Evolutionary conservation across 2,329 filamentous ascomycete species (phyloP), one percentile per base, ranked within the genome.

Genomic region (Amylocarpus encephaloides): DNA sequence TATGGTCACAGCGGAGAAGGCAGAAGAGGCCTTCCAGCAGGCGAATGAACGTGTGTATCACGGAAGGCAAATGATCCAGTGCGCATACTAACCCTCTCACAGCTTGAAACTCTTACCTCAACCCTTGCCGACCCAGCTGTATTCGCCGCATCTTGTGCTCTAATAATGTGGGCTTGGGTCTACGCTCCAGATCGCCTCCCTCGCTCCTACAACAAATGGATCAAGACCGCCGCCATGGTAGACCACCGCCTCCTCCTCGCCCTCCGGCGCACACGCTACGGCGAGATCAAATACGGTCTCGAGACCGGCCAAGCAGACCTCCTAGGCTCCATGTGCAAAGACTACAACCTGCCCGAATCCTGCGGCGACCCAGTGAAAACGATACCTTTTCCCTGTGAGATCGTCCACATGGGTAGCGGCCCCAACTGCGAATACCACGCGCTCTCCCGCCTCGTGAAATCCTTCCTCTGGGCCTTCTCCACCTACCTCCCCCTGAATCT

Each of bases 161-260:
- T 88, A 34, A 83, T 94, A 58, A 95, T 94, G 89, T 92, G 87
- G 85, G 79, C 87, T 15, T 95, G 87, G 86, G 84, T 94, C 65
- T 95, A 92, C 70, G 67, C 73, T 9, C 87, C 88, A 0, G 74
- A 79, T 33, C 76, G 79, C 16, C 75, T 95, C 1, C 89, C 89
- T 2, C 75, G 71, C 26, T 76, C 83, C 36, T 94, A 94, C 70
- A 84, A 82, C 61, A 84, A 82, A 64, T 94, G 89, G 88, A 93
- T 95, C 59, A 80, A 77, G 36, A 82, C 83, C 18, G 86, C 85
- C 3, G 88, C 89, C 3, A 76, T 83, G 40, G 81, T 93, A 16
- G 89, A 95, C 65, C 62, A 69, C 12, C 85, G 88, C 6, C 77
- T 95, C 22, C 79, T 93, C 46, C 76, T 86, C 58, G 85, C 85